phyloP scores from a whole-genome alignment of 345 rosid species.

The Luvunga scandens region DNA sequence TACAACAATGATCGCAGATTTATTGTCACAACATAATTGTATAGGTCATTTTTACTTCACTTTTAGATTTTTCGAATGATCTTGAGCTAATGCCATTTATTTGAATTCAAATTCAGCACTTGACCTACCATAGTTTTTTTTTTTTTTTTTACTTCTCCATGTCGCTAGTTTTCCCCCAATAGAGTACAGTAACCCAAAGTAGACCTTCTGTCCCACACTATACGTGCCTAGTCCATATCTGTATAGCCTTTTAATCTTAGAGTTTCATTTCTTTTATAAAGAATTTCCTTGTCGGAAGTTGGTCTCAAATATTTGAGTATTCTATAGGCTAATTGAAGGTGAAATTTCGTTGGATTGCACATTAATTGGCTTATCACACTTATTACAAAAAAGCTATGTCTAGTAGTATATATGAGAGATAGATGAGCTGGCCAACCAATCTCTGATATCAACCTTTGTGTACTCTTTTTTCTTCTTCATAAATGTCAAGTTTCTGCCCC shows the following conservation, averaged over 20 bases:
- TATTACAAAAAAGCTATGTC: no score
- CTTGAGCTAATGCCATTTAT: neutral
- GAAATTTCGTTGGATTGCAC: no score
- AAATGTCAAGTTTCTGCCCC: no score
- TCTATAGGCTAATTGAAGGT: no score
- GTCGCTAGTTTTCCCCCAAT: neutral
- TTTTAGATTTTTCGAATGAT: neutral
- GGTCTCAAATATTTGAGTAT: neutral
- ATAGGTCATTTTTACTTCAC: neutral
- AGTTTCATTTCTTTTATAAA: neutral
- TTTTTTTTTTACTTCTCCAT: conserved; percentile 2
- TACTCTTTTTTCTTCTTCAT: no score
- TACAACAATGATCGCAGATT: no score
- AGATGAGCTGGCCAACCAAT: no score
- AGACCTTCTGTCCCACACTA: neutral
- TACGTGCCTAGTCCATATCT: neutral
- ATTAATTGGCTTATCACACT: no score
- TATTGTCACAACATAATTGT: neutral
- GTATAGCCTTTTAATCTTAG: neutral
- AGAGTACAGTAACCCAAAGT: neutral
- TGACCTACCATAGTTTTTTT: neutral
- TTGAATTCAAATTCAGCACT: neutral
- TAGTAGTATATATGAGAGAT: no score
- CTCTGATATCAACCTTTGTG: no score
- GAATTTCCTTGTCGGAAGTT: neutral